Evolutionary conservation across 108 stramenopile genomes (phyloP).

Genomic region (Pseudonitzschia delicatissima): DNA sequence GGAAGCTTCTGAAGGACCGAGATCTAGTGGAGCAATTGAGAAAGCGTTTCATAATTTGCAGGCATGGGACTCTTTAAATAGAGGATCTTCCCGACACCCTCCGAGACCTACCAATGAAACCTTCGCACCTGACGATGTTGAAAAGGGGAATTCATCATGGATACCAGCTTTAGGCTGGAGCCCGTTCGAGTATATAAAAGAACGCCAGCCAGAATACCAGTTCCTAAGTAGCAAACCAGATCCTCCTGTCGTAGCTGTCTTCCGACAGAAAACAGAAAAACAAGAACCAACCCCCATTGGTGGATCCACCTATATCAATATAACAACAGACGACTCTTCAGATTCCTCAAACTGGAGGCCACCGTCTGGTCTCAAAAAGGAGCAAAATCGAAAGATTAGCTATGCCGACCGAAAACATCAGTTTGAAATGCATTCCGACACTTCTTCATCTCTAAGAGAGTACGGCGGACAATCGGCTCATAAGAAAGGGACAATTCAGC

Average conservation of each 20-base stretch:
- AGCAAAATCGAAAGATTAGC: background rate
- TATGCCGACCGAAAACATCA: background rate
- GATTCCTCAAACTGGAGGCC: constrained; percentile 23
- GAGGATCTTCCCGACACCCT: background rate
- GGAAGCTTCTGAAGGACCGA: background rate
- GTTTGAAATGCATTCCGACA: background rate
- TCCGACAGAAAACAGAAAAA: background rate
- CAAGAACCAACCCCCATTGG: background rate
- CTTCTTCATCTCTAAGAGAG: background rate
- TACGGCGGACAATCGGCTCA: background rate
- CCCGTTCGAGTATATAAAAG: constrained; percentile 19
- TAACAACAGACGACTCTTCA: constrained; percentile 14
- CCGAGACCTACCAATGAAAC: background rate
- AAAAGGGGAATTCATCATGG: constrained; percentile 13
- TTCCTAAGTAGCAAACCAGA: constrained; percentile 7
- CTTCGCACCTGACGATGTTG: background rate
- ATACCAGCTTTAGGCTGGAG: constrained; percentile 14
- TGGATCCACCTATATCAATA: constrained; percentile 7
- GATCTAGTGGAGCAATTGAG: background rate
- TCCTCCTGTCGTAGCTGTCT: background rate
- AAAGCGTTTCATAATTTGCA: background rate
- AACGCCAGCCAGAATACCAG: background rate
- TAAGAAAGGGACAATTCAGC: background rate
- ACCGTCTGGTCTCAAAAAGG: constrained; percentile 6
- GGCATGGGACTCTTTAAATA: background rate